Conservation (phyloP, 768 basidiomycete genomes). For the Boletales sp. region DNA sequence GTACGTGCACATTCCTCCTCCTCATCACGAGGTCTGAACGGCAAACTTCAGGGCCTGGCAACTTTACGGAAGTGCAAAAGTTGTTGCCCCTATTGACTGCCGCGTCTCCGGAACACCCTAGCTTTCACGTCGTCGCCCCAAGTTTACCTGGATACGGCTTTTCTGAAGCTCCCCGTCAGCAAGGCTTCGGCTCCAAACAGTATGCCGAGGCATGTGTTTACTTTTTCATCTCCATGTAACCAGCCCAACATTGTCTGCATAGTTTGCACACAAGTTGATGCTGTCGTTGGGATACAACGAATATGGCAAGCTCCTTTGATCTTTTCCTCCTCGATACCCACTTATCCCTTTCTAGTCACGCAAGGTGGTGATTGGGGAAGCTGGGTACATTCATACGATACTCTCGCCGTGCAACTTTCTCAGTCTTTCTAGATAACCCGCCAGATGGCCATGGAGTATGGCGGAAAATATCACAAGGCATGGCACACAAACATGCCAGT, state of each 20-base stretch:
- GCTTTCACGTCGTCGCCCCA: constrained; percentile 59
- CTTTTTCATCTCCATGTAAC: neutral
- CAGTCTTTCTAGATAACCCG: constrained; percentile 31
- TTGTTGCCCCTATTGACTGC: constrained; percentile 50
- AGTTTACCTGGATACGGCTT: constrained; percentile 63
- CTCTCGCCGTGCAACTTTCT: neutral
- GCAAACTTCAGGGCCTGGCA: constrained; percentile 52
- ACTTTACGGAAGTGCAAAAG: constrained; percentile 55
- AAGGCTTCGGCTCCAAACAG: constrained; percentile 46
- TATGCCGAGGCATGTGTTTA: constrained; percentile 47
- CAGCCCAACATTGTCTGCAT: constrained; percentile 2
- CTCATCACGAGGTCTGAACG: neutral
- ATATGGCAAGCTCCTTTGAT: constrained; percentile 36
- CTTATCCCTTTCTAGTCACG: constrained; percentile 30
- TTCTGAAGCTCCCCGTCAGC: constrained; percentile 52
- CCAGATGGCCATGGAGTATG: constrained; percentile 33
- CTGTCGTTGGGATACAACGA: constrained; percentile 44
- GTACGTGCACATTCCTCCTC: constrained; percentile 25
- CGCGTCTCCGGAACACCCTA: constrained; percentile 41
- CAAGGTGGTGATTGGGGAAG: constrained; percentile 51
- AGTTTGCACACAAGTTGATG: constrained; percentile 51
- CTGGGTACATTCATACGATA: constrained; percentile 21
- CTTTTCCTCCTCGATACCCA: neutral
- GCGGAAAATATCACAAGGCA: constrained; percentile 43
- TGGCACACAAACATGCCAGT: constrained; percentile 49